Evolutionary conservation across 202 grass and related monocot species (phyloP).

Genomic region (Digitaria exilis): DNA sequence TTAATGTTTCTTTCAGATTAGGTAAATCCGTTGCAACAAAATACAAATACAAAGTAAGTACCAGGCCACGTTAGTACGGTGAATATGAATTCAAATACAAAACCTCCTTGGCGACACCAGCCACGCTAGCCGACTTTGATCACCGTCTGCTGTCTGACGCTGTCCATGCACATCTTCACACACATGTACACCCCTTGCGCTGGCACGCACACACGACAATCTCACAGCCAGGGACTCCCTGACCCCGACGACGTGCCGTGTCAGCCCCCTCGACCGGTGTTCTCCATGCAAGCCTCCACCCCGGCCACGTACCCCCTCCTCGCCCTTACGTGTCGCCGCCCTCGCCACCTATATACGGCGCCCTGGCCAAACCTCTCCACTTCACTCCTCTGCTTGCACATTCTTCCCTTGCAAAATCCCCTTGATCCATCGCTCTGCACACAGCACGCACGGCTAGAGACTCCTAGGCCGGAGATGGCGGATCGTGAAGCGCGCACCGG

Average conservation of each 20-base stretch:
- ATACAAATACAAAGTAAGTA: too few relatives aligned
- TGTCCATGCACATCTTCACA: conserved; percentile 2
- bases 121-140: background rate
- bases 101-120: background rate
- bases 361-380: background rate
- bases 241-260: conserved; percentile 21
- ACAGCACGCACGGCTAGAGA: too few relatives aligned
- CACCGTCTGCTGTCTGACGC: conserved; percentile 17
- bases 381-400: background rate
- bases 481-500: conserved; percentile 41
- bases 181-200: background rate
- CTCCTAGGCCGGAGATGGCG: conserved; percentile 56
- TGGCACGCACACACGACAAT: conserved; percentile 27
- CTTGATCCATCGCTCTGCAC: too few relatives aligned
- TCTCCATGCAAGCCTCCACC: conserved; percentile 48
- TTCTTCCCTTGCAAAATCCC: background rate
- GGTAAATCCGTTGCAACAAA: too few relatives aligned
- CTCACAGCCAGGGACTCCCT: conserved; percentile 15
- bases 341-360: conserved; percentile 43
- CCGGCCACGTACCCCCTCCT: conserved; percentile 56
- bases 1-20: too few relatives aligned
- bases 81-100: conserved; percentile 15
- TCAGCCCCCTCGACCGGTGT: conserved; percentile 41
- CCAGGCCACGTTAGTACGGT: background rate
- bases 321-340: conserved; percentile 65